A percentile compares a stretch with the other conserved stretches of the same genome.
Conservation (phyloP, 768 basidiomycete species). For the Asterophora lycoperdoides region DNA sequence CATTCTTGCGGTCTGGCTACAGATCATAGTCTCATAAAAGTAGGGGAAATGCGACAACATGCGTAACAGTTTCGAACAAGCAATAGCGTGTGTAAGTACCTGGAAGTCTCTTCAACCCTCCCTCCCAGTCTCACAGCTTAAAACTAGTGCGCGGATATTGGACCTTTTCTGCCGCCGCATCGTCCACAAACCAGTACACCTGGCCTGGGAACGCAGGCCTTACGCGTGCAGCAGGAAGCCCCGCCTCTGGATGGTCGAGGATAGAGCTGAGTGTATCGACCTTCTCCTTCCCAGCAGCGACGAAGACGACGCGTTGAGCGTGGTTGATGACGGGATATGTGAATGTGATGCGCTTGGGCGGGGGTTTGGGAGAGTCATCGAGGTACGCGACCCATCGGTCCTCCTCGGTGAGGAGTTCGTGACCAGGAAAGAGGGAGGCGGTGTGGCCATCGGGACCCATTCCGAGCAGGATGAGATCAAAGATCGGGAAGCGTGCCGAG, state of each 20-base stretch:
- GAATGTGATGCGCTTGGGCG: constrained; percentile 84
- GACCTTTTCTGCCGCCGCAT: constrained; percentile 68
- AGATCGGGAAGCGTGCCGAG: constrained; percentile 92
- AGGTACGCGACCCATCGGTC: constrained; percentile 95
- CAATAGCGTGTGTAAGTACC: too few relatives aligned
- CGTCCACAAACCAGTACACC: constrained; percentile 93
- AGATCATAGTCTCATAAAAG: too few relatives aligned
- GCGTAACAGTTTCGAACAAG: too few relatives aligned
- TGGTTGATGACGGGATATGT: constrained; percentile 92
- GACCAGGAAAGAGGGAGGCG: constrained; percentile 94
- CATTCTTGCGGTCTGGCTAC: too few relatives aligned
- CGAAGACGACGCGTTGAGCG: constrained; percentile 83
- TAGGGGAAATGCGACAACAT: too few relatives aligned
- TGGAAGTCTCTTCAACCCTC: background rate
- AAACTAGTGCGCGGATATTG: constrained; percentile 53
- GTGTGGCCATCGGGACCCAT: constrained; percentile 99
- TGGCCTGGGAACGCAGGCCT: constrained; percentile 75
- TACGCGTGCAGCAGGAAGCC: constrained; percentile 81
- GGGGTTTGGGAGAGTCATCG: constrained; percentile 93
- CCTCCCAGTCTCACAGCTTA: constrained; percentile 37
- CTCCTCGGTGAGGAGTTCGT: constrained; percentile 74
- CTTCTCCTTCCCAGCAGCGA: constrained; percentile 81
- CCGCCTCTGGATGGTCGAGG: constrained; percentile 76
- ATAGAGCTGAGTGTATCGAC: constrained; percentile 65
- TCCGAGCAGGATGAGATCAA: constrained; percentile 95